Evolutionary conservation across 2,329 filamentous ascomycete species (phyloP), one percentile per base, ranked within the genome.

Genomic region (Penicillium sp.): DNA sequence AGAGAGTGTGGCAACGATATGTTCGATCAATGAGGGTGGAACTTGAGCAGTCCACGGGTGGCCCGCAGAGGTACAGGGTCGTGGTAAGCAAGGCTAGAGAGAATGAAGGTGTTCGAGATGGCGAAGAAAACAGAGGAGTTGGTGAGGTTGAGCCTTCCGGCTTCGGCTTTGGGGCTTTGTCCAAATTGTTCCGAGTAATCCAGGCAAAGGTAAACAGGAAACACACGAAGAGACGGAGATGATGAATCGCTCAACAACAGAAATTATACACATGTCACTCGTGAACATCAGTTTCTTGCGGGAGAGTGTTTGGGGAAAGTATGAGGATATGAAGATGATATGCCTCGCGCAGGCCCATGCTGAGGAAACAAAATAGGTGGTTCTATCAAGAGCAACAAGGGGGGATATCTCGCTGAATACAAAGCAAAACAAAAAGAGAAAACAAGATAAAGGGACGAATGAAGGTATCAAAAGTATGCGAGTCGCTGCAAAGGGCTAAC

Each of bases 191-290:
- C 39, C 46, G 16, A 50, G 50, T 26, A 31, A 35, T 50, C n/a
- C 22, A 32, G 16, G 42, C 18, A 39, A 50, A 45, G 26, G 37
- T 14, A 42, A 38, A 38, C n/a, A 40, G 13, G 32, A n/a, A 55
- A 35, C 53, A 53, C 34, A 24, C 29, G 47, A 45, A 55, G 55
- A 44, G 43, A 59, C 45, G 54, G 45, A 57, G 50, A 59, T 34
- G 47, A 53, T 34, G 47, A 53, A 53, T 53, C 50, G 59, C 59
- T 64, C 61, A 57, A 60, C 55, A 57, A 61, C 49, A 57, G 50
- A 62, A 58, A 66, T 57, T 57, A 64, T 61, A 65, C 61, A 65
- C 62, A 66, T 66, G 64, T 71, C 67, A 70, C 64, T 72, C 69
- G 57, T 72, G 61, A 70, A 66, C 64, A 69, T 70, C 65, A 68